These are phyloP conservation scores for Aegilops sharonensis DNA, from an alignment of 176 grass and related monocot genomes.

Conservation along the genomic window DNA sequence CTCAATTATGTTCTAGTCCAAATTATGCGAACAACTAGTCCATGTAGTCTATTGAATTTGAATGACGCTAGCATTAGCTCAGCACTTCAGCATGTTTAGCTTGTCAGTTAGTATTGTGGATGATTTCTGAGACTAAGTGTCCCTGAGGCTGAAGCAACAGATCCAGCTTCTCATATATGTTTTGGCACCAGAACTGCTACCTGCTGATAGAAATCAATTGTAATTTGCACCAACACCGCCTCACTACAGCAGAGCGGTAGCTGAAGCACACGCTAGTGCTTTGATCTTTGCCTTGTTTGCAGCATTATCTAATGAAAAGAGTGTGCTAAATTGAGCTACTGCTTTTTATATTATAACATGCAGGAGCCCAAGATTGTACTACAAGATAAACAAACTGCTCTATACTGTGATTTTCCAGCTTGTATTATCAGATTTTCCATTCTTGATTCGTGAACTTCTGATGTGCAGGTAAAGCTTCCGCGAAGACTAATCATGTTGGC, in stretches of 20 bases:
- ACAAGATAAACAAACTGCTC: background rate
- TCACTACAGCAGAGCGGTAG: background rate
- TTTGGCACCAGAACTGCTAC: background rate
- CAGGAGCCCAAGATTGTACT: background rate
- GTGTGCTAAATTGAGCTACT: background rate
- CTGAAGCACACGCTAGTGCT: background rate
- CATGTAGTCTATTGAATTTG: background rate
- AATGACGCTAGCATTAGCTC: background rate
- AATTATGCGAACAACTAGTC: background rate
- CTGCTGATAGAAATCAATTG: background rate
- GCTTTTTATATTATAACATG: background rate
- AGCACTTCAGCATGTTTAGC: background rate
- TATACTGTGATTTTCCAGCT: background rate
- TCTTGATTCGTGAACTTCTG: background rate
- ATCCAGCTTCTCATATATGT: constrained; percentile 1
- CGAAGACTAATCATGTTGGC: constrained; percentile 3
- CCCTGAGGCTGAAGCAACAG: constrained; percentile 3
- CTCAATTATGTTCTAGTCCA: background rate
- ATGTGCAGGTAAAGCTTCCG: constrained; percentile 21
- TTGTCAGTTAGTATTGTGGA: constrained; percentile 8
- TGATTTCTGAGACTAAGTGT: background rate
- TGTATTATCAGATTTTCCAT: background rate
- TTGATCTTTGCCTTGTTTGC: background rate
- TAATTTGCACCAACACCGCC: background rate
- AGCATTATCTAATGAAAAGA: background rate